These are phyloP conservation scores for Apophysomyces sp. DNA, from an alignment of 371 early-diverging fungal species.

Conservation along the genomic window DNA sequence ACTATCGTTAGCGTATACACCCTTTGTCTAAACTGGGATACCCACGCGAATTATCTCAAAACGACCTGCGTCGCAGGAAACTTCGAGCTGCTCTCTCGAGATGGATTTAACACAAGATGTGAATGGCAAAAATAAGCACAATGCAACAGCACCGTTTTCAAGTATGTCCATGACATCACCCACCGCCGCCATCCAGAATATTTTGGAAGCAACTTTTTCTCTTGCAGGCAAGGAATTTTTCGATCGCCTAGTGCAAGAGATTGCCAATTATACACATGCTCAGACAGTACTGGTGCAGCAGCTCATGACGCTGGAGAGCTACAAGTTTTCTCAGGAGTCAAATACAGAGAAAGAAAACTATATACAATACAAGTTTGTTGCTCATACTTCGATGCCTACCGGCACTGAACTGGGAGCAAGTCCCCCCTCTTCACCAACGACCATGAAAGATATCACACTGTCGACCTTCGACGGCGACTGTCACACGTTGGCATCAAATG, in stretches of 20 bases:
- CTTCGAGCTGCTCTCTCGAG: neutral
- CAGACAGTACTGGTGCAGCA: slow-evolving; percentile 12
- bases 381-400: neutral
- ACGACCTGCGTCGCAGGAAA: neutral
- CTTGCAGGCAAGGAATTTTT: slow-evolving; percentile 12
- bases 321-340: neutral
- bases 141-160: neutral
- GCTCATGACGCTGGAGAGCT: slow-evolving; percentile 10
- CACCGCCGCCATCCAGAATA: slow-evolving; percentile 7
- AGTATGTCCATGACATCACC: neutral
- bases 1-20: neutral
- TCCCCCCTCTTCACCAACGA: slow-evolving; percentile 1
- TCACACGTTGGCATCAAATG: neutral
- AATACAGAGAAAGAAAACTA: neutral
- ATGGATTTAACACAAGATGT: neutral
- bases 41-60: neutral
- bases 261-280: slow-evolving; percentile 9
- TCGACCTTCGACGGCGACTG: neutral
- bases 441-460: neutral
- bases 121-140: neutral
- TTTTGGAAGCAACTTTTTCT: slow-evolving; percentile 11
- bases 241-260: slow-evolving; percentile 8
- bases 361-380: neutral
- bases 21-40: neutral
- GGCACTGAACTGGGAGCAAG: neutral